These are phyloP conservation scores for Hortiboletus flavorubellus DNA, from an alignment of 768 basidiomycete genomes.

Conservation along the genomic window DNA sequence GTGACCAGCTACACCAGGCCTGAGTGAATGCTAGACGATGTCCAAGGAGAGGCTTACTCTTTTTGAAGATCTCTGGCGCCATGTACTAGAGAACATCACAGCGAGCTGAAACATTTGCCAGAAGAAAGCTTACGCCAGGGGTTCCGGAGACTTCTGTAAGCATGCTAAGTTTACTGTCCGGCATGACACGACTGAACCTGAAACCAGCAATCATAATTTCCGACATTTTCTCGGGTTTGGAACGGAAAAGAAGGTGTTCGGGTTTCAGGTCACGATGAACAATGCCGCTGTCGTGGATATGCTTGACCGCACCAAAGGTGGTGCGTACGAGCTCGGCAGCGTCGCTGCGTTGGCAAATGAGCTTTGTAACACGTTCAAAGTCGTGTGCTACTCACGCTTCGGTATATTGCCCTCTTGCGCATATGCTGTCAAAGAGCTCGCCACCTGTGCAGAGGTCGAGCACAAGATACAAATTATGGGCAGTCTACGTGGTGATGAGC, in stretches of 20 bases:
- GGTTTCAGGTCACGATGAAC: constrained; percentile 98
- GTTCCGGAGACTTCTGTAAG: constrained; percentile 97
- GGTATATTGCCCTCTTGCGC: constrained; percentile 94
- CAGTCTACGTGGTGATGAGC: constrained; percentile 48
- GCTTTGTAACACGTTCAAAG: constrained; percentile 10
- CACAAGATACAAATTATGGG: constrained; percentile 90
- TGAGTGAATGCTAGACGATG: neutral
- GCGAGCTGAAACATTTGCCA: neutral
- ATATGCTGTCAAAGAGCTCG: constrained; percentile 98
- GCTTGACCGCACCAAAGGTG: constrained; percentile 82
- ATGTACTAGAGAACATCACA: constrained; percentile 56
- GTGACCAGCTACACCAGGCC: constrained; percentile 63
- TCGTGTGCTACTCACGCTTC: constrained; percentile 63
- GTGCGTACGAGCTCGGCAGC: constrained; percentile 86
- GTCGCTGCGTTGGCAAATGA: constrained; percentile 53
- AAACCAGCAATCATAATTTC: constrained; percentile 98
- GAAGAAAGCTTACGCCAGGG: constrained; percentile 57
- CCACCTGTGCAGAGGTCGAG: constrained; percentile 98
- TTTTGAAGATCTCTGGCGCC: constrained; percentile 96
- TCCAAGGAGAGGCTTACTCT: constrained; percentile 48
- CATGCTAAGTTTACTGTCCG: constrained; percentile 81
- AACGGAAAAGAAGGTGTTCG: constrained; percentile 95
- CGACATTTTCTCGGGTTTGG: constrained; percentile 74
- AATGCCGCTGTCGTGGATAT: constrained; percentile 88
- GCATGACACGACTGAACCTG: constrained; percentile 86